Conservation (phyloP, 768 basidiomycete species). For the Hysterangium stoloniferum region DNA sequence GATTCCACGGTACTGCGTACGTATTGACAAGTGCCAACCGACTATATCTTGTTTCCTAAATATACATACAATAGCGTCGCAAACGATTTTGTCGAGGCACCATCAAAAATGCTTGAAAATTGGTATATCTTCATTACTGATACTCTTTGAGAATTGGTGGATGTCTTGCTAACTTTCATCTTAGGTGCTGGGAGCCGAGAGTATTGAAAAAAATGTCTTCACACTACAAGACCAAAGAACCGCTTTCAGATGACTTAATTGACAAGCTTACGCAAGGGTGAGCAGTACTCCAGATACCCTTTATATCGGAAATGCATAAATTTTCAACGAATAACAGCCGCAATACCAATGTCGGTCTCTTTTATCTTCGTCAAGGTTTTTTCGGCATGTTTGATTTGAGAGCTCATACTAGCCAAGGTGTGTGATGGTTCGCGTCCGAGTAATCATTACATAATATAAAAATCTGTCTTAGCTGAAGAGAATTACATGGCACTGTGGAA, state of each 20-base stretch:
- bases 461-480: slow-evolving; percentile 47
- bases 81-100: slow-evolving; percentile 82
- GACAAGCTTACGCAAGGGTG: slow-evolving; percentile 75
- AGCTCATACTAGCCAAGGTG: slow-evolving; percentile 64
- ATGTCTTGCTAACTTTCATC: neutral
- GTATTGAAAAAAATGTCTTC: slow-evolving; percentile 73
- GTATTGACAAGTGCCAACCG: slow-evolving; percentile 9
- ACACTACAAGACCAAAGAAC: slow-evolving; percentile 69
- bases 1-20: slow-evolving; percentile 76
- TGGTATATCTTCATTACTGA: slow-evolving; percentile 45
- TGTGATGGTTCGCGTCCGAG: slow-evolving; percentile 1
- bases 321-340: slow-evolving; percentile 22
- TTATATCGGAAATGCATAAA: neutral
- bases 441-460: neutral
- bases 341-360: slow-evolving; percentile 77
- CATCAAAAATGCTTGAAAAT: slow-evolving; percentile 89
- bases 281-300: slow-evolving; percentile 9
- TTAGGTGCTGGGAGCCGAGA: slow-evolving; percentile 73
- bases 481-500: slow-evolving; percentile 83
- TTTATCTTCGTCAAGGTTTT: slow-evolving; percentile 78
- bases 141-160: neutral
- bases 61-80: slow-evolving; percentile 39
- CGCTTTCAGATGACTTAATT: slow-evolving; percentile 65
- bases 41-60: neutral
- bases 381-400: slow-evolving; percentile 74